Conservation (phyloP, 2,329 filamentous ascomycete species). For the Epichloe hybrida region DNA sequence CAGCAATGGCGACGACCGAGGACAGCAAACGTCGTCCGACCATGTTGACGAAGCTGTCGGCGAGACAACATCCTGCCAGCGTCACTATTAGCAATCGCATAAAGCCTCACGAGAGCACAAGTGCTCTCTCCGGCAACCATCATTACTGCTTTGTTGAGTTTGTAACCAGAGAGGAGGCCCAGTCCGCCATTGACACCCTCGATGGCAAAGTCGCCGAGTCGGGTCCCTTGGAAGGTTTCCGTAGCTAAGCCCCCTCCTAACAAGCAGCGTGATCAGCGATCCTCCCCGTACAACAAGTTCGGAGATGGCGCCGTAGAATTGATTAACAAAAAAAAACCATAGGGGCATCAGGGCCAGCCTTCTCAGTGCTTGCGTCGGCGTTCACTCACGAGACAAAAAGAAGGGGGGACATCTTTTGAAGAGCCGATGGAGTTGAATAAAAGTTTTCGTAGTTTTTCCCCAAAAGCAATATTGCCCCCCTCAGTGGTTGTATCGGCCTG, state of each 20-base stretch:
- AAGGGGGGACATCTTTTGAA: too few species aligned
- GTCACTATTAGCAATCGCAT: constrained; percentile 34
- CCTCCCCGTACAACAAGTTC: not conserved
- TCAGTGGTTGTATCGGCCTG: too few species aligned
- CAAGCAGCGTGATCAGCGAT: constrained; percentile 1
- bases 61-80: constrained; percentile 6
- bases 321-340: not conserved
- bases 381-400: not conserved
- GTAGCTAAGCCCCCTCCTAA: constrained; percentile 5
- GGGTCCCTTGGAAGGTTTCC: constrained; percentile 10
- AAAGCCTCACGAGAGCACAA: constrained; percentile 43
- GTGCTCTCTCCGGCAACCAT: constrained; percentile 37
- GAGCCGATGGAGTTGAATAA: too few species aligned
- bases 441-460: too few species aligned
- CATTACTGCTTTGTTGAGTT: constrained; percentile 58
- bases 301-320: constrained; percentile 2
- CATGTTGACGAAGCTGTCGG: not conserved
- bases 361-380: not conserved
- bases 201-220: constrained; percentile 12
- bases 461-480: too few species aligned
- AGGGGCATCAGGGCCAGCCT: too few species aligned
- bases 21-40: not conserved
- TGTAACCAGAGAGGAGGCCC: constrained; percentile 37
- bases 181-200: constrained; percentile 28
- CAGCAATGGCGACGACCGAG: not conserved